Percentiles rank a stretch among this genome's conserved stretches.
Conservation (phyloP, 768 basidiomycete genomes). For the Boletus subparvulus region DNA sequence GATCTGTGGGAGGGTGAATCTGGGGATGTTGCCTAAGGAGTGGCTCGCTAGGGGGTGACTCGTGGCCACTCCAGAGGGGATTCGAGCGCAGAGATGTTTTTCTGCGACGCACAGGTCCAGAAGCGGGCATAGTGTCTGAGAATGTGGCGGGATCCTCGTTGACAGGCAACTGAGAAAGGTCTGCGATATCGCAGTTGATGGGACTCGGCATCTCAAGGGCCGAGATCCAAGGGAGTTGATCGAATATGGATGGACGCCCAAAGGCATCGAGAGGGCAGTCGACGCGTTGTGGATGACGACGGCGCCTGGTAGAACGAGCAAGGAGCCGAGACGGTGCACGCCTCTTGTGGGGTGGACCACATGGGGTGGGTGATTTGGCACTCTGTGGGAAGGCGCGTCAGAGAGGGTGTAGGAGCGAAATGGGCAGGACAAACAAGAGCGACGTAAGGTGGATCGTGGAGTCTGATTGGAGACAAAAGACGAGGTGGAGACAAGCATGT, state of each 20-base stretch:
- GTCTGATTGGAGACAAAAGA: slow-evolving; percentile 40
- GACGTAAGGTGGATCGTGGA: slow-evolving; percentile 30
- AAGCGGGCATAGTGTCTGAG: slow-evolving; percentile 27
- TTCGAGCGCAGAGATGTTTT: slow-evolving; percentile 53
- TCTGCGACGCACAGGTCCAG: slow-evolving; percentile 59
- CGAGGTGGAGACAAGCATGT: slow-evolving; percentile 30
- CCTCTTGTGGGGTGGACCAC: slow-evolving; percentile 39
- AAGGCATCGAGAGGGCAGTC: slow-evolving; percentile 41
- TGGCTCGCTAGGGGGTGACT: slow-evolving; percentile 10
- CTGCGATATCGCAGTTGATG: slow-evolving; percentile 57
- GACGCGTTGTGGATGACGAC: slow-evolving; percentile 41
- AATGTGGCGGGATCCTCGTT: slow-evolving; percentile 23
- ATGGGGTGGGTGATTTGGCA: slow-evolving; percentile 40
- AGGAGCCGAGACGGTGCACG: slow-evolving; percentile 32
- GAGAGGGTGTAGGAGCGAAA: not conserved
- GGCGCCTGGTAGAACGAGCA: slow-evolving; percentile 41
- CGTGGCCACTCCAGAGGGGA: slow-evolving; percentile 39
- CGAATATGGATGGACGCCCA: slow-evolving; percentile 44
- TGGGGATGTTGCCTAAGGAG: slow-evolving; percentile 21
- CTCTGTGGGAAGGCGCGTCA: slow-evolving; percentile 30
- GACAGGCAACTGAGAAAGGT: slow-evolving; percentile 58
- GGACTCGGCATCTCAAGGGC: slow-evolving; percentile 50
- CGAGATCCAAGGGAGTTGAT: slow-evolving; percentile 68
- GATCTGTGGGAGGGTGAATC: slow-evolving; percentile 32
- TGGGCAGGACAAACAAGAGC: slow-evolving; percentile 17